A percentile compares a stretch with the other conserved stretches of the same genome.
Conservation (phyloP, 2,329 filamentous ascomycete genomes). For the Pseudomassariella vexata region DNA sequence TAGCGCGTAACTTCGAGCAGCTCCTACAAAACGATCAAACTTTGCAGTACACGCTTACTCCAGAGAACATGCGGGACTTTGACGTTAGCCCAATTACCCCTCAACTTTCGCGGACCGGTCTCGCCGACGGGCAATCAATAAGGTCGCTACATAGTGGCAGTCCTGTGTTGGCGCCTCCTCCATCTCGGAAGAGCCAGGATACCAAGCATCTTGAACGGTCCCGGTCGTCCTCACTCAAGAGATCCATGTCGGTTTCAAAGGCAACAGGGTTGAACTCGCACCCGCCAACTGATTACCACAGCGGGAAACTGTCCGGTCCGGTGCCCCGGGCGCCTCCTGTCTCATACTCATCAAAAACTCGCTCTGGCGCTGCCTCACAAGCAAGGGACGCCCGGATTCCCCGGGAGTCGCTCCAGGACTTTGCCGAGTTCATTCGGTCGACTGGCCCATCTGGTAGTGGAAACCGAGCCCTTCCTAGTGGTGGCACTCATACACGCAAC, state of each 20-base stretch:
- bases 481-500: conserved; percentile 21
- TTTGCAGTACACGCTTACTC: conserved; percentile 76
- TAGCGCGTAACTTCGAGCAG: conserved; percentile 68
- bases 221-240: conserved; percentile 37
- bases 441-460: conserved; percentile 62
- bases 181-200: conserved; percentile 42
- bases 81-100: conserved; percentile 64
- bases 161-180: conserved; percentile 34
- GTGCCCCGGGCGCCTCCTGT: conserved; percentile 25
- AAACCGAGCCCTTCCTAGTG: conserved; percentile 18
- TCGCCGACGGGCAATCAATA: conserved; percentile 27
- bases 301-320: conserved; percentile 19
- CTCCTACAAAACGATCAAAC: conserved; percentile 78
- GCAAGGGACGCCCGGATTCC: conserved; percentile 70
- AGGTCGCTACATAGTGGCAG: conserved; percentile 33
- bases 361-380: conserved; percentile 24
- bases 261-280: conserved; percentile 31
- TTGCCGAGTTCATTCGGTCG: conserved; percentile 84
- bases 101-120: too few species aligned
- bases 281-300: conserved; percentile 21
- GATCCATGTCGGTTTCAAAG: conserved; percentile 35
- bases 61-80: conserved; percentile 71
- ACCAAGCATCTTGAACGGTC: conserved; percentile 29
- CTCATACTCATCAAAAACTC: conserved; percentile 25
- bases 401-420: conserved; percentile 69